phyloP scores from a whole-genome alignment of 2,329 filamentous ascomycete species.

The Dactylonectria estremocensis region DNA sequence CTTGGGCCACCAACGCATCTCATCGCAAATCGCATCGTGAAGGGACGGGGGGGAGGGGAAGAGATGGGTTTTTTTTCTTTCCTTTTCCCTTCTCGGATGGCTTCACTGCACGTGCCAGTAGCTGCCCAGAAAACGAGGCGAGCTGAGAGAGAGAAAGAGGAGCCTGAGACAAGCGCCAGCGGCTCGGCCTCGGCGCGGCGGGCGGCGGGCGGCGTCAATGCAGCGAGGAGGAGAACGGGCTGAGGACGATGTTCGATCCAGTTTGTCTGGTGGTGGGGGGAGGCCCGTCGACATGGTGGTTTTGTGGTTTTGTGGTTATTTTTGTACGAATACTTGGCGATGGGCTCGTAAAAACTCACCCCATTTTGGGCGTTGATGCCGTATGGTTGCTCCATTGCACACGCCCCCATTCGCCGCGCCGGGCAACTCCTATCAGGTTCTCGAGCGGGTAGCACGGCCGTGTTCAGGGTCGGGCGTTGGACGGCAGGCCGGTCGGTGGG shows the following conservation, averaged over 20 bases:
- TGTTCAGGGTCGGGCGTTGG: no score
- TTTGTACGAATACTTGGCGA: no score
- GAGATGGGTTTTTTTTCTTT: neutral
- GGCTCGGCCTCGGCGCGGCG: slow-evolving; percentile 31
- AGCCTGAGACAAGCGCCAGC: neutral
- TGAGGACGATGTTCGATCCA: neutral
- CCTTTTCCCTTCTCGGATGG: no score
- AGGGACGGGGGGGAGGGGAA: no score
- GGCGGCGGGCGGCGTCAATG: slow-evolving; percentile 8
- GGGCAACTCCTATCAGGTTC: no score
- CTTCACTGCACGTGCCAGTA: slow-evolving; percentile 37
- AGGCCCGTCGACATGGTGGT: neutral
- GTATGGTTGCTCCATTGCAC: no score
- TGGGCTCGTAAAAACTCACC: no score
- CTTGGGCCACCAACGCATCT: neutral
- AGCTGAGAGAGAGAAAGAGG: neutral
- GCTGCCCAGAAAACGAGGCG: slow-evolving; percentile 4
- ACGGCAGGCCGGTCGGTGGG: no score
- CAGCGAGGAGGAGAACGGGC: neutral
- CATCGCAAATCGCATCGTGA: slow-evolving; percentile 3
- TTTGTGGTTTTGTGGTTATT: neutral
- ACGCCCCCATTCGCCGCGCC: no score
- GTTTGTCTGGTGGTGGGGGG: neutral
- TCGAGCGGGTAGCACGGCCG: no score
- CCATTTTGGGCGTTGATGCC: no score